Evolutionary conservation across 192 early-diverging fungal genomes (phyloP), one percentile per base, ranked within the genome.

Genomic region (Coemansia sp.): DNA sequence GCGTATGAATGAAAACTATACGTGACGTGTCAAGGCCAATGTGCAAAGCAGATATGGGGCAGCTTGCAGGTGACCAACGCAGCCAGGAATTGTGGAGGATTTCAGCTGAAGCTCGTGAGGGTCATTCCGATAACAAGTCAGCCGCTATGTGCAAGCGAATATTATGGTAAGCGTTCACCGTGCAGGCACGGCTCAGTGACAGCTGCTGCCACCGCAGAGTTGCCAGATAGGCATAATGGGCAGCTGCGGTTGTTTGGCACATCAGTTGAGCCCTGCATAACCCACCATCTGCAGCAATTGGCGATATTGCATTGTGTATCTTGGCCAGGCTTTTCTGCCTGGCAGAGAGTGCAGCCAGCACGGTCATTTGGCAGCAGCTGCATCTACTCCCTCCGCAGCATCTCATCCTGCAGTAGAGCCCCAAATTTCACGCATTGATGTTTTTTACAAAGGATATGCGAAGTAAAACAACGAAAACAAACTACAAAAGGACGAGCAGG

Each of bases 401-500:
- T 21, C 21, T 21, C 21, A 21, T 21, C 21, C 21, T 21, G 21
- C 32, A 35, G 32, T 15, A 47, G 12, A 12, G 12, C 43, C n/a
- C n/a, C 12, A 47, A 47, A 47, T 47, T 2, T 12, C 43, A 47
- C 43, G 43, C 43, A 47, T 47, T 17, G n/a, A 6, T 17, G 43
- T 57, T 38, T 57, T 39, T 57, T 57, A 57, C 56, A 47, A 47
- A n/a, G 43, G 5, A n/a, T 12, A 47, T 12, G 43, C 43, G 15
- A 47, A 47, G 4, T 47, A 47, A 61, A 61, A 12, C 14, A 45
- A 22, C 50, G 22, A 37, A 51, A 47, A 62, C 60, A 51, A 69
- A 62, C 67, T 69, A 68, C 59, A 68, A 60, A 68, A 52, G 22
- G 23, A 53, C 19, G 47, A 19, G n/a, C 43, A 47, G n/a, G n/a